Base-by-base conservation (phyloP, 371 early-diverging fungal genomes). In the Blakeslea trispora region DNA sequence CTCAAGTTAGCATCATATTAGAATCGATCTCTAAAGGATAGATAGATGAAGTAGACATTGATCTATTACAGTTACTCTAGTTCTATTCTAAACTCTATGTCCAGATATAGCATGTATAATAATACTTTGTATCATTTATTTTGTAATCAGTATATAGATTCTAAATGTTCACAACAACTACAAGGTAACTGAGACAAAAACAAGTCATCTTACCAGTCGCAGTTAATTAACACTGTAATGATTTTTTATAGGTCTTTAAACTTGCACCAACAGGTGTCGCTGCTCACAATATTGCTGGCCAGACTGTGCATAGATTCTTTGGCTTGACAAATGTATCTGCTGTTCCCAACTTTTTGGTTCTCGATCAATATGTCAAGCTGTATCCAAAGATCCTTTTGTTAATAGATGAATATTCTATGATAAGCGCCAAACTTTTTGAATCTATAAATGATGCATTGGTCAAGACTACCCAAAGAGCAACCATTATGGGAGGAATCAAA, bases 351-450 rank as follows among this genome's bases (percentile, higher is more conserved):
- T 44, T 44, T 19, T 28, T 28, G 28, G 28, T 28, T 28, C 28
- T 28, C 28, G 24, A 39, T 5, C n/a, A 45, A 37, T 37, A 17
- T 24, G 23, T 54, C 15, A 45, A 54, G 39, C 6, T 54, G 1
- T 54, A 54, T 43, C 5, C 31, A 18, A 35, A 46, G 7, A 17
- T 15, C 2, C 17, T 54, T 23, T 22, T 54, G 18, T 23, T 45
- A 3, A 46, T 45, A 2, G 54, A 54, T 39, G 54, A 54, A 54
- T 21, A 23, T 21, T 45, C 22, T 4, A 54, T 54, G 54, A 45
- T 54, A 1, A 37, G 46, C n/a, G 3, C 8, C 0, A 9, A 10
- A n/a, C 23, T 45, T 2, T 1, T 54, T 1, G 11, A 45, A 14
- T 22, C 17, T 5, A 35, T 54, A 2, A 19, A 45, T 14, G 22